A percentile compares a stretch with the other conserved stretches of the same genome.
Evolutionary conservation across 2,329 filamentous ascomycete species (phyloP).

Genomic region (Tolypocladium pustulatum): DNA sequence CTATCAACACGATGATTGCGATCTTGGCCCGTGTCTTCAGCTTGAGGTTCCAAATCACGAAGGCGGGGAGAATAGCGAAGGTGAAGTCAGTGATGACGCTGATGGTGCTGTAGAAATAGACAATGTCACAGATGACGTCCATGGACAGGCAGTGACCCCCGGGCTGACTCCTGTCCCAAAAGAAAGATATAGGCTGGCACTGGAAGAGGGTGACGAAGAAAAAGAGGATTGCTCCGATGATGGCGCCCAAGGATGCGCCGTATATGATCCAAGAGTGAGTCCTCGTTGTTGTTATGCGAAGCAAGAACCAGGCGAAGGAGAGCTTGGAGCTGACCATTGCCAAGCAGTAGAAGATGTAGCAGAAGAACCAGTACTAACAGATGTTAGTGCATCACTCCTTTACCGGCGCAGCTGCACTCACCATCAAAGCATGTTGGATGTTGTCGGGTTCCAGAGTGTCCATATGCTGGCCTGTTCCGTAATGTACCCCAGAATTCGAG

Average conservation of each 20-base stretch:
- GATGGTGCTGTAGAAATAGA: constrained; percentile 39
- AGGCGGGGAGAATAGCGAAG: constrained; percentile 40
- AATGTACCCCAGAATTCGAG: constrained; percentile 18
- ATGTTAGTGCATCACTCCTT: not conserved
- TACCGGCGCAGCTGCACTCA: constrained; percentile 4
- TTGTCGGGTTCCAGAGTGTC: constrained; percentile 16
- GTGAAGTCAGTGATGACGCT: constrained; percentile 40
- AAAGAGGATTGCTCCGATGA: constrained; percentile 25
- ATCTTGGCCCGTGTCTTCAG: constrained; percentile 42
- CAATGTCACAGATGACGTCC: constrained; percentile 38
- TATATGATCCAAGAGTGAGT: constrained; percentile 25
- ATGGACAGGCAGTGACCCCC: constrained; percentile 25
- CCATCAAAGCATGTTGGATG: constrained; percentile 22
- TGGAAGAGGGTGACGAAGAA: constrained; percentile 31
- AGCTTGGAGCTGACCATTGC: constrained; percentile 28
- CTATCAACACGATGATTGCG: constrained; percentile 40
- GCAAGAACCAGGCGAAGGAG: constrained; percentile 31
- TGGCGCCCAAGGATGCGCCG: constrained; percentile 21
- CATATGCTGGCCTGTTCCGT: constrained; percentile 29
- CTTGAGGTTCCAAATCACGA: constrained; percentile 43
- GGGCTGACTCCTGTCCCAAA: constrained; percentile 24
- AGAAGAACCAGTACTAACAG: constrained; percentile 26
- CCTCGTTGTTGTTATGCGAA: constrained; percentile 25
- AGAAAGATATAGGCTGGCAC: constrained; percentile 27
- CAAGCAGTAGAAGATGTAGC: constrained; percentile 24